phyloP scores from a whole-genome alignment of 805 yeast genomes.

The Candida schatavii region DNA sequence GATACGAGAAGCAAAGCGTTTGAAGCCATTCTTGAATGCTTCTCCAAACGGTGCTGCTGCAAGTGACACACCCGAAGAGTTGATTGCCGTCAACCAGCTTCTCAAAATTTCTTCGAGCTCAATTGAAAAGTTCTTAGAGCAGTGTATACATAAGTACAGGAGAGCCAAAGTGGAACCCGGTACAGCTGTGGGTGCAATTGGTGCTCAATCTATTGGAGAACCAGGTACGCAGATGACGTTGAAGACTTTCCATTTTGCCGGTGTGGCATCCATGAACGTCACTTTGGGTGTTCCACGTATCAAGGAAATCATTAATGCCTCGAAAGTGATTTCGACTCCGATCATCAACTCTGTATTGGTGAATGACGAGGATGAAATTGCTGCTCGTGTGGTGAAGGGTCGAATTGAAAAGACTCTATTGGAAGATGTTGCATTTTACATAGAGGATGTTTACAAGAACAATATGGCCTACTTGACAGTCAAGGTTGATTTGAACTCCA shows the following conservation, averaged over 20 bases:
- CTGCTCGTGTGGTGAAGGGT: conserved; percentile 98
- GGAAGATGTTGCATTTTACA: conserved; percentile 81
- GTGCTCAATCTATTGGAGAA: conserved; percentile 98
- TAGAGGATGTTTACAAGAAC: conserved; percentile 91
- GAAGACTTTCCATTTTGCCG: conserved; percentile 95
- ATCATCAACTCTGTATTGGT: conserved; percentile 93
- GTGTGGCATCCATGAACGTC: conserved; percentile 98
- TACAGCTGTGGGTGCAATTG: conserved; percentile 98
- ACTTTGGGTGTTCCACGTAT: conserved; percentile 99
- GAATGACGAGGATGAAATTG: conserved; percentile 91
- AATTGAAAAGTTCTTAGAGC: conserved; percentile 63
- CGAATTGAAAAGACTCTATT: conserved; percentile 89
- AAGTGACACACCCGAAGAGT: conserved; percentile 10
- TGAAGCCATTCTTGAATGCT: conserved; percentile 42
- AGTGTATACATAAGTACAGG: conserved; percentile 78
- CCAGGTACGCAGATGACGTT: conserved; percentile 99
- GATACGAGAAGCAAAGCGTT: conserved; percentile 52
- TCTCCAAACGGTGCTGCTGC: conserved; percentile 35
- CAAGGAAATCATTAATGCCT: conserved; percentile 96
- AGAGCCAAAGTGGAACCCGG: conserved; percentile 97
- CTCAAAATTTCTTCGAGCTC: conserved; percentile 61
- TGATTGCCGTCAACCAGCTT: conserved; percentile 58
- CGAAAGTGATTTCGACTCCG: conserved; percentile 92
- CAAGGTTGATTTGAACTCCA: conserved; percentile 77
- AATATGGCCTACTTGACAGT: conserved; percentile 75